Percentiles rank a stretch among this genome's conserved stretches.
Conservation (phyloP, 176 grass and related monocot genomes). For the Oryza meyeriana region DNA sequence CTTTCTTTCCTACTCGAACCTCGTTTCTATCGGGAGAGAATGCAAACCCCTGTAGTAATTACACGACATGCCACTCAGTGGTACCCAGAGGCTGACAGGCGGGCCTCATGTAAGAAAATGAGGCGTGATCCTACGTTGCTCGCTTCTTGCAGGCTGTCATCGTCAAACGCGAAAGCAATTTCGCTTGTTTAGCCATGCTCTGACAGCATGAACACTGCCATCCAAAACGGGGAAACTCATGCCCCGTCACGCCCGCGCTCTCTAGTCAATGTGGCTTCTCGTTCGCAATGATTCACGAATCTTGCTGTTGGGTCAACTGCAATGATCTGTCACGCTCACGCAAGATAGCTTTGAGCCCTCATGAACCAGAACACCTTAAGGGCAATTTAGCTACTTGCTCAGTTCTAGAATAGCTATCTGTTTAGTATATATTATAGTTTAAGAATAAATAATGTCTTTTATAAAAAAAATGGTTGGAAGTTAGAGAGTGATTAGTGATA, state of each 20-base stretch:
- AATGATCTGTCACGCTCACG: background rate
- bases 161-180: background rate
- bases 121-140: background rate
- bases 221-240: background rate
- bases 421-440: no score
- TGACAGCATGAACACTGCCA: background rate
- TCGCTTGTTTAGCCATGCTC: background rate
- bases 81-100: no score
- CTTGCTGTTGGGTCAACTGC: background rate
- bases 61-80: no score
- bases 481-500: no score
- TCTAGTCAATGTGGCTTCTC: background rate
- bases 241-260: background rate
- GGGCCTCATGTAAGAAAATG: background rate
- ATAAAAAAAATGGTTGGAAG: no score
- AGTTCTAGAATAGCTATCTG: no score
- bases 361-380: no score
- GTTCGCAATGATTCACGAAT: background rate
- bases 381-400: no score
- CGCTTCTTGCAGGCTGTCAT: background rate
- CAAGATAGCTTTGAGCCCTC: background rate
- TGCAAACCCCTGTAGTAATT: no score
- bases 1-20: no score
- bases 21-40: no score
- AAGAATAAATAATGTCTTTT: no score